A percentile compares a stretch with the other conserved stretches of the same genome.
Evolutionary conservation across 148 eudicot genomes (phyloP).

Genomic region (Spergularia marina): DNA sequence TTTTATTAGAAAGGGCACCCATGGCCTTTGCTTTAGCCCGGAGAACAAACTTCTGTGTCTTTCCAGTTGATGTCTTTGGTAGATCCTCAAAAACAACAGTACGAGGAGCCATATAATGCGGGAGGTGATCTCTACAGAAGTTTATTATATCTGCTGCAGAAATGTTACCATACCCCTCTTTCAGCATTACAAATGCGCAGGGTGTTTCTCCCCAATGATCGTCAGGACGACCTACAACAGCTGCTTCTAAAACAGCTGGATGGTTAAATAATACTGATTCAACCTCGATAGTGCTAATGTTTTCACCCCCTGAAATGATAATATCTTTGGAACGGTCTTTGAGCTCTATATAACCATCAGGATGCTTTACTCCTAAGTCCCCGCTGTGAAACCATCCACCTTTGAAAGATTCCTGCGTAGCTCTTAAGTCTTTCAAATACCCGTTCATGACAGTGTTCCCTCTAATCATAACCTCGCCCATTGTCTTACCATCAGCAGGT

Average conservation of each 20-base stretch:
- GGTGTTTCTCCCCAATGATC: slow-evolving; percentile 56
- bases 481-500: slow-evolving; percentile 37
- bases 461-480: slow-evolving; percentile 42
- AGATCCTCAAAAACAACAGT: slow-evolving; percentile 45
- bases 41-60: slow-evolving; percentile 44
- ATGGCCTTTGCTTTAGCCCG: slow-evolving; percentile 44
- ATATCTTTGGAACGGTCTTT: slow-evolving; percentile 48
- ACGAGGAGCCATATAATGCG: slow-evolving; percentile 47
- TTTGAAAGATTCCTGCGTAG: slow-evolving; percentile 31
- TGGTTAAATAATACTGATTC: slow-evolving; percentile 43
- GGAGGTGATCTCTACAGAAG: slow-evolving; percentile 38
- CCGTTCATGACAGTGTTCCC: slow-evolving; percentile 45
- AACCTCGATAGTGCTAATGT: slow-evolving; percentile 50
- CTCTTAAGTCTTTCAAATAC: slow-evolving; percentile 34
- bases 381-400: slow-evolving; percentile 48
- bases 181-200: slow-evolving; percentile 50
- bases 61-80: slow-evolving; percentile 53
- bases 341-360: slow-evolving; percentile 45
- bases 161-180: slow-evolving; percentile 18
- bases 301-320: slow-evolving; percentile 52
- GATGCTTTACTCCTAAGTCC: slow-evolving; percentile 43
- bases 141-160: slow-evolving; percentile 33
- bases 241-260: slow-evolving; percentile 47
- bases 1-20: slow-evolving; percentile 27
- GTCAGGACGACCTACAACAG: slow-evolving; percentile 54